Base-by-base conservation (phyloP, 2,329 filamentous ascomycete genomes). In the Dothiorella sarmentorum region DNA sequence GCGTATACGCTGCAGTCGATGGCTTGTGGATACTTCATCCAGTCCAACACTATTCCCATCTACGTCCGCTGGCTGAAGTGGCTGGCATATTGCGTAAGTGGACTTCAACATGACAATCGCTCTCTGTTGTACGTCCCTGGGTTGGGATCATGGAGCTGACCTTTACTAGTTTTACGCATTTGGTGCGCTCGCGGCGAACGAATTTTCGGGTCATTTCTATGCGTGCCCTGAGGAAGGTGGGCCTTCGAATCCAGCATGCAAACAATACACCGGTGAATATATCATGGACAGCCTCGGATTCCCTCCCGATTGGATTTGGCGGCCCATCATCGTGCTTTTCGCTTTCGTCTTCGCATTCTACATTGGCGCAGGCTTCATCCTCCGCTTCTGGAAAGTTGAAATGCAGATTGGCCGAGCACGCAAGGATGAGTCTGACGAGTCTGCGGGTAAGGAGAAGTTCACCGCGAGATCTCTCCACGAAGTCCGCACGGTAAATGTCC, bases 21-120 rank as follows among this genome's bases (percentile, higher is more conserved):
- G 76, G 85, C 85, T 0, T 90, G 88, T 62, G 89, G 89, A 1
- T 91, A 87, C 70, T 91, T 92, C 63, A 84, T 91, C 13, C 88
- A 91, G 68, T 79, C 80, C 10, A 84, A 89, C 56, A 84, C 85
- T 4, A 88, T 92, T 3, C 87, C 89, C 0, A 77, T 91, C 1
- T 92, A 91, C 65, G 83, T 90, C n/a, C 80, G 88, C 58, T 92
- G 89, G 89, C 75, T 89, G 1, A 91, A 90, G 67, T 88, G 84
- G 76, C 79, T 80, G 22, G 81, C 83, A 1, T 87, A 85, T 63
- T 79, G 81, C 20, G 80, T 69, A 59, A 64, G 66, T 66, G 10
- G 15, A 40, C 2, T n/a, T n/a, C n/a, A n/a, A n/a, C n/a, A n/a
- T n/a, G n/a, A n/a, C n/a, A n/a, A n/a, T n/a, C n/a, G 4, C 27